phyloP scores from a whole-genome alignment of 2,329 filamentous ascomycete genomes.

The Beauveria sp. region DNA sequence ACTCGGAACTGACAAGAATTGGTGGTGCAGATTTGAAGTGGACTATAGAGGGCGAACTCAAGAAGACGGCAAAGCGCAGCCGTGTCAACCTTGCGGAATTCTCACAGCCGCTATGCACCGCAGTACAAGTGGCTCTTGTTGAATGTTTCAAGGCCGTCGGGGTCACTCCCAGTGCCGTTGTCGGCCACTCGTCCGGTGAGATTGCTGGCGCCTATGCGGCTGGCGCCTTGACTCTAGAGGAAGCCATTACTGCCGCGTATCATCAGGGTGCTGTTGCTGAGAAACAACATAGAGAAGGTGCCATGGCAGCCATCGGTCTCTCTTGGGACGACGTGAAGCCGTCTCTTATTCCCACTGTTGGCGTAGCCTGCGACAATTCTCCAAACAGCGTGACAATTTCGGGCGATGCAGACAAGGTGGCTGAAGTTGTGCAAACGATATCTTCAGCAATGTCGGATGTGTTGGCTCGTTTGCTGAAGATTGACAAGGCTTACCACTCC shows the following conservation, averaged over 20 bases:
- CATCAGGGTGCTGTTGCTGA: conserved; percentile 20
- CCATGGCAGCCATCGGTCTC: conserved; percentile 25
- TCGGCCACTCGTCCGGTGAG: conserved; percentile 30
- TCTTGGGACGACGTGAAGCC: conserved; percentile 4
- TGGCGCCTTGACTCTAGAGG: conserved; percentile 13
- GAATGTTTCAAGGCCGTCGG: conserved; percentile 22
- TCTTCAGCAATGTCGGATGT: conserved; percentile 11
- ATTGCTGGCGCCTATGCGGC: conserved; percentile 28
- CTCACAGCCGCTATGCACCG: conserved; percentile 30
- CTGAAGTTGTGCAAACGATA: conserved; percentile 12
- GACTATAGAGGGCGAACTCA: conserved; percentile 12
- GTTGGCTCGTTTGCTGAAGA: conserved; percentile 15
- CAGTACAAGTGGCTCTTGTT: conserved; percentile 31
- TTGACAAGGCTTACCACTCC: conserved; percentile 21
- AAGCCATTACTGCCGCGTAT: conserved; percentile 23
- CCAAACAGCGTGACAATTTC: conserved; percentile 25
- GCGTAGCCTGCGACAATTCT: conserved; percentile 28
- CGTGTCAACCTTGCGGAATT: conserved; percentile 7
- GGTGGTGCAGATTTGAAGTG: conserved; percentile 2
- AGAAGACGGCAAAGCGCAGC: conserved; percentile 1
- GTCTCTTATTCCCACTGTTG: conserved; percentile 11
- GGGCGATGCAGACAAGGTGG: conserved; percentile 22
- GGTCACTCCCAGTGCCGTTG: conserved; percentile 19
- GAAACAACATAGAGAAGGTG: conserved; percentile 12
- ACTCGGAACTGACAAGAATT: conserved; percentile 1